A percentile compares a stretch with the other conserved stretches of the same genome.
Evolutionary conservation across 257 asterid genomes (phyloP).

Genomic region (Petrea volubilis): DNA sequence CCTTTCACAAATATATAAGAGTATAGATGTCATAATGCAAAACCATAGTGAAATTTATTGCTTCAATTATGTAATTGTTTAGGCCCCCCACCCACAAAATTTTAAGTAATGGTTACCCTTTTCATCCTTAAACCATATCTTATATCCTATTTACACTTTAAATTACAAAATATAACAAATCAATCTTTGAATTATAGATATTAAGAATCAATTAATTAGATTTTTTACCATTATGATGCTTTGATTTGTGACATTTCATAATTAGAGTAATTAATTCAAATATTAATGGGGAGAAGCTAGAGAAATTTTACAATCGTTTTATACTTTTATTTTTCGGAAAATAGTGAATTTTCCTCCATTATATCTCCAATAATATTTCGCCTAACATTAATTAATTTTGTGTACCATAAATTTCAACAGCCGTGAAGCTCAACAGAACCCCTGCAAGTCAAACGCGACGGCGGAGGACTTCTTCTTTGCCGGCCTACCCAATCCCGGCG

Average conservation of each 20-base stretch:
- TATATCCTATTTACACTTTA: no score
- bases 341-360: not conserved
- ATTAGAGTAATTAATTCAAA: no score
- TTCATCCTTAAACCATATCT: no score
- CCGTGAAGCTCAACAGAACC: slow-evolving; percentile 51
- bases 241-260: no score
- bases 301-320: not conserved
- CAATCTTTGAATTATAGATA: no score
- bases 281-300: not conserved
- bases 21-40: not conserved
- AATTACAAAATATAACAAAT: no score
- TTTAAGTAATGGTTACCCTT: no score
- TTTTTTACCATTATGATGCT: no score
- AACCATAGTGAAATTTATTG: not conserved
- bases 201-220: no score
- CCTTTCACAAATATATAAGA: no score
- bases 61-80: not conserved
- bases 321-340: not conserved
- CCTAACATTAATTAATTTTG: not conserved
- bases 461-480: slow-evolving; percentile 65
- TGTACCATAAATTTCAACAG: slow-evolving; percentile 32
- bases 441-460: slow-evolving; percentile 58
- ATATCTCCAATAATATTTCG: not conserved
- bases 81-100: not conserved
- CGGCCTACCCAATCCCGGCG: slow-evolving; percentile 45